Evolutionary conservation across 163 green algal genomes (phyloP).

Genomic region (Scenedesmus sp.): DNA sequence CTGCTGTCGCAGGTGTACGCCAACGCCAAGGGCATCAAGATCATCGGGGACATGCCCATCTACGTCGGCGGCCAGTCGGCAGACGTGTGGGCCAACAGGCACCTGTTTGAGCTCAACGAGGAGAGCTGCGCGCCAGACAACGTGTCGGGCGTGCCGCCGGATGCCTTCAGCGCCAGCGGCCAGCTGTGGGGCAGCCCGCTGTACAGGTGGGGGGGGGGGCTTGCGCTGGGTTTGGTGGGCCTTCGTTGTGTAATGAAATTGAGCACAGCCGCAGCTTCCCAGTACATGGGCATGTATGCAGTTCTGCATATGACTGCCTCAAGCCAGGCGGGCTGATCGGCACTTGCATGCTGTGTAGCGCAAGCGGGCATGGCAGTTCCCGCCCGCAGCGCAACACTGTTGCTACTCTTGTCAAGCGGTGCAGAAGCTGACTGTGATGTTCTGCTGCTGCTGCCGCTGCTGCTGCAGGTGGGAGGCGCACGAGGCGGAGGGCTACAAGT

Average conservation of each 20-base stretch:
- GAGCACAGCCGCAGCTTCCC: neutral
- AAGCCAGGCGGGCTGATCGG: neutral
- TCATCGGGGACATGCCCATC: conserved; percentile 99
- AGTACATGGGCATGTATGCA: neutral
- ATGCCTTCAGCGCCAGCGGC: conserved; percentile 94
- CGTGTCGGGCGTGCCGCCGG: conserved; percentile 94
- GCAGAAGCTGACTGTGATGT: neutral
- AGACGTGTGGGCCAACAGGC: conserved; percentile 95
- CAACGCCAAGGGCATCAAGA: conserved; percentile 85
- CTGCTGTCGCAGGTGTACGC: conserved; percentile 84
- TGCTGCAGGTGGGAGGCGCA: conserved; percentile 74
- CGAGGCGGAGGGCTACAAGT: conserved; percentile 83
- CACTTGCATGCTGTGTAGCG: neutral
- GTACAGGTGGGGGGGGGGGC: conserved; percentile 83
- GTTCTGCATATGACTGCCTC: too few species aligned
- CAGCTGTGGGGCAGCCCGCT: conserved; percentile 98
- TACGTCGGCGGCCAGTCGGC: conserved; percentile 96
- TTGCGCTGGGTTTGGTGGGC: too few species aligned
- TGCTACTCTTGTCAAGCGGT: neutral
- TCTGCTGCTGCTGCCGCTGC: neutral
- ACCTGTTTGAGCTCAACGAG: conserved; percentile 90
- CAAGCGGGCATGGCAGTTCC: too few species aligned
- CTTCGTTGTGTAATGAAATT: neutral
- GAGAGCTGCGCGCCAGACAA: conserved; percentile 61
- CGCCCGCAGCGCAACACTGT: neutral